Percentiles rank a stretch among this genome's conserved stretches.
Conservation (phyloP, 2,329 filamentous ascomycete genomes). For the Beauveria sp. region DNA sequence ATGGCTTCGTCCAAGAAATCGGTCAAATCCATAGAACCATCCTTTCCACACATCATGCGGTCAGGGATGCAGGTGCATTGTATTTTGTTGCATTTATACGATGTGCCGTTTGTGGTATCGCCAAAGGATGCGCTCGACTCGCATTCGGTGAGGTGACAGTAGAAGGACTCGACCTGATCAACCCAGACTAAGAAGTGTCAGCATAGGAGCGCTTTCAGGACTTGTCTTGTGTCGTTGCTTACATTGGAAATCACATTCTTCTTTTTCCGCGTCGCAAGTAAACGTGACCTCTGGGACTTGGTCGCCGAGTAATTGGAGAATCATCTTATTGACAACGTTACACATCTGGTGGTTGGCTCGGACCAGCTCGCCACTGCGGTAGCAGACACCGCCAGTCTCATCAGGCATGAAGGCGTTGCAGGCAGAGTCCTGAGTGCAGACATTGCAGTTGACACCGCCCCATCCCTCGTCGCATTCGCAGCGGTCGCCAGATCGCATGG, state of each 20-base stretch:
- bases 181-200: constrained; percentile 67
- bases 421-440: constrained; percentile 75
- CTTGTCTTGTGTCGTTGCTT: constrained; percentile 24
- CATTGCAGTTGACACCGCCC: constrained; percentile 96
- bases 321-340: constrained; percentile 93
- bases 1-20: constrained; percentile 82
- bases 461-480: constrained; percentile 92
- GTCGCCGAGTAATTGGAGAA: constrained; percentile 75
- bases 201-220: not conserved
- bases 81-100: constrained; percentile 78
- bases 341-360: constrained; percentile 97
- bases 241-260: constrained; percentile 93
- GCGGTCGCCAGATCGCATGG: constrained; percentile 59
- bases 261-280: constrained; percentile 67
- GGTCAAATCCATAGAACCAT: constrained; percentile 82
- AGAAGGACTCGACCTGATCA: constrained; percentile 88
- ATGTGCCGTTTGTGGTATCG: constrained; percentile 68
- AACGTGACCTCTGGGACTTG: constrained; percentile 92
- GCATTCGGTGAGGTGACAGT: constrained; percentile 82
- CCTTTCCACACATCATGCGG: constrained; percentile 88
- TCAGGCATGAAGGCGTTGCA: constrained; percentile 85
- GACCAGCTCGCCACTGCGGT: constrained; percentile 81
- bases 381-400: constrained; percentile 78
- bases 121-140: constrained; percentile 61
- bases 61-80: constrained; percentile 82